These are phyloP conservation scores for Yarrowia phangngaensis DNA, from an alignment of 805 yeast species.

Conservation along the genomic window DNA sequence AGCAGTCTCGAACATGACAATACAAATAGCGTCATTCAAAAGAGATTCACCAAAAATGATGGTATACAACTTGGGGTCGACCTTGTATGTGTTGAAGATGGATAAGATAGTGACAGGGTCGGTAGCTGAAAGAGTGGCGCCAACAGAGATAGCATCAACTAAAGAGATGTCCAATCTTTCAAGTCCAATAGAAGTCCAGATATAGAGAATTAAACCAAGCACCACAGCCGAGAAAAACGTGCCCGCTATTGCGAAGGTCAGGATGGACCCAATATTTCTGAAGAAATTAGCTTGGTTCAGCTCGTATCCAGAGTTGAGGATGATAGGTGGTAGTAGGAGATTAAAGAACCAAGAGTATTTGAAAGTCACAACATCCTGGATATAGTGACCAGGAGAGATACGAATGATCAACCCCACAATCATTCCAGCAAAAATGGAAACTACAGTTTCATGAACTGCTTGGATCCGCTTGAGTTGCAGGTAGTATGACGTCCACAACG, in stretches of 20 bases:
- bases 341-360: conserved; percentile 93
- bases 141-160: conserved; percentile 96
- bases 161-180: conserved; percentile 86
- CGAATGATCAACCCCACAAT: conserved; percentile 87
- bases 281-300: conserved; percentile 94
- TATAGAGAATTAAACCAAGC: conserved; percentile 76
- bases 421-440: conserved; percentile 96
- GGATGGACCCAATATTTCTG: conserved; percentile 81
- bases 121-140: conserved; percentile 96
- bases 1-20: conserved; percentile 98
- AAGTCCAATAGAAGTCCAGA: conserved; percentile 88
- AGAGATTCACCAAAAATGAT: conserved; percentile 95
- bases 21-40: conserved; percentile 94
- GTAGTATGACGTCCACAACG: conserved; percentile 93
- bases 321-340: conserved; percentile 90
- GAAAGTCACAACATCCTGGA: conserved; percentile 94
- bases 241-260: conserved; percentile 95
- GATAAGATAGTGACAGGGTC: conserved; percentile 97
- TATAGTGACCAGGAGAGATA: conserved; percentile 91
- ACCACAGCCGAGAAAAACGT: conserved; percentile 90
- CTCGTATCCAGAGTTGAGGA: conserved; percentile 93
- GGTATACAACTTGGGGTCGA: conserved; percentile 95
- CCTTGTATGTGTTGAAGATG: conserved; percentile 94
- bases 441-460: conserved; percentile 95
- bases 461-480: conserved; percentile 86